Percentiles rank a stretch among this genome's conserved stretches.
Evolutionary conservation across 257 asterid genomes (phyloP).

Genomic region (Solanum ossicruentum): DNA sequence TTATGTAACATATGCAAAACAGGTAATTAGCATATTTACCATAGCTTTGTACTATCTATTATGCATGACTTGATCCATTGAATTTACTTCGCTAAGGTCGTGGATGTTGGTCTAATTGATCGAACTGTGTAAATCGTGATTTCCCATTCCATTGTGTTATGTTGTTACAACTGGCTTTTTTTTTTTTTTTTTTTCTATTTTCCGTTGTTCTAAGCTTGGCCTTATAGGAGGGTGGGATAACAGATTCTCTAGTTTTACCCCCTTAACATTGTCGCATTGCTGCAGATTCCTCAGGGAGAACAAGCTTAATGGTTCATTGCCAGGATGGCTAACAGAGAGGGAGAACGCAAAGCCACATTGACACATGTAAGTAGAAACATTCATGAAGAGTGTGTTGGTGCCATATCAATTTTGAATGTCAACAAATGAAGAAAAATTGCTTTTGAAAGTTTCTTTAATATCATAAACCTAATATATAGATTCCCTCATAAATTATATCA

Average conservation of each 20-base stretch:
- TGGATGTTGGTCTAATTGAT: not conserved
- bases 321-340: not conserved
- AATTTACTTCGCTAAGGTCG: not conserved
- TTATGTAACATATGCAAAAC: not conserved
- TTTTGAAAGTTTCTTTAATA: not conserved
- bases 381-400: not conserved
- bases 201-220: not conserved
- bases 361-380: not conserved
- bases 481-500: not conserved
- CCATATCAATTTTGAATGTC: not conserved
- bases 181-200: not conserved
- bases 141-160: not conserved
- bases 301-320: not conserved
- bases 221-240: not conserved
- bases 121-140: not conserved
- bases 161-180: not conserved
- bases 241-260: not conserved
- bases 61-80: not conserved
- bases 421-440: not conserved
- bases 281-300: conserved; percentile 5
- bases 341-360: not conserved
- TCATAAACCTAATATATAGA: not conserved
- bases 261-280: not conserved
- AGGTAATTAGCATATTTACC: not conserved
- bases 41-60: not conserved